These are phyloP conservation scores for Scytalidium sp. DNA, from an alignment of 2,329 filamentous ascomycete species.

Conservation along the genomic window DNA sequence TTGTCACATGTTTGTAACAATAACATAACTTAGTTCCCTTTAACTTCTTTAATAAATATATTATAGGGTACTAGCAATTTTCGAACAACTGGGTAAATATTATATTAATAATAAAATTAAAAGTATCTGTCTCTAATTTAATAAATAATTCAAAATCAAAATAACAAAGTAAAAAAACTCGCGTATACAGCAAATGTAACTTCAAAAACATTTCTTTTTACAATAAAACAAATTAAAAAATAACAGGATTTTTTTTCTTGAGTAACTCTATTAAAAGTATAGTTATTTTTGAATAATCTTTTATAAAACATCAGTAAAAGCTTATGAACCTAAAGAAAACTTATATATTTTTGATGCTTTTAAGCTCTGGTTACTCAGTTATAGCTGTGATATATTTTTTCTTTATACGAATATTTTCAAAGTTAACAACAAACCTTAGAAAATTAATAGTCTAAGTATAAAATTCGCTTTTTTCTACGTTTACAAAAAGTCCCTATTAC, in stretches of 20 bases:
- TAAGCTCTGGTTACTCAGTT: too few species aligned
- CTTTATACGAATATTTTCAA: neutral
- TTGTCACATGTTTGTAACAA: neutral
- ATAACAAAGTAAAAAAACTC: neutral
- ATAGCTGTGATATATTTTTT: neutral
- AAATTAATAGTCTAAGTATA: neutral
- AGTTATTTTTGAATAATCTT: neutral
- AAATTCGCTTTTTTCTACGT: slow-evolving; percentile 4
- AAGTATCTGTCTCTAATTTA: neutral
- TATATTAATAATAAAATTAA: neutral
- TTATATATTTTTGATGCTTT: neutral
- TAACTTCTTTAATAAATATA: neutral
- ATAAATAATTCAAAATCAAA: neutral
- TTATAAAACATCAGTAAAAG: neutral
- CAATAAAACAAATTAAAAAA: neutral
- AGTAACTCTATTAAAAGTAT: neutral
- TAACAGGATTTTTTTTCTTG: neutral
- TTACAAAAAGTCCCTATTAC: neutral
- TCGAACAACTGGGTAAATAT: neutral
- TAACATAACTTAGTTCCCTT: neutral
- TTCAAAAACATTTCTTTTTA: neutral
- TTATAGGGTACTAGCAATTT: neutral
- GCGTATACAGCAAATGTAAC: neutral
- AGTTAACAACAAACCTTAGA: neutral
- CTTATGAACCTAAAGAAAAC: neutral